Conservation (phyloP, 2,329 filamentous ascomycete genomes). For the Hyphodiscus sp. region DNA sequence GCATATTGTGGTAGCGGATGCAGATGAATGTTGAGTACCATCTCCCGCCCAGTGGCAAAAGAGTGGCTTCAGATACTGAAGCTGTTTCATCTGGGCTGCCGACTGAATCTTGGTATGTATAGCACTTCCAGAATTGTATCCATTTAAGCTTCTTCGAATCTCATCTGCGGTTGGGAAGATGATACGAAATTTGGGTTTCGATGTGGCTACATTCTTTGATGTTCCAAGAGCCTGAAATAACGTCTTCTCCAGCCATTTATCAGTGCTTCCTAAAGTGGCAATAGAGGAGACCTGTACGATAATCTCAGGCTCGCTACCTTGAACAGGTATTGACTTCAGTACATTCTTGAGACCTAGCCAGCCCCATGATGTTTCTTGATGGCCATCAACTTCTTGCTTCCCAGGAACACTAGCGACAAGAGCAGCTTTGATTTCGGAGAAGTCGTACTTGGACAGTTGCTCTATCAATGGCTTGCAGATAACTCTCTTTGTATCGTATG, state of each 20-base stretch:
- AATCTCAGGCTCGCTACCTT: slow-evolving; percentile 38
- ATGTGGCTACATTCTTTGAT: slow-evolving; percentile 20
- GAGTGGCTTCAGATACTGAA: slow-evolving; percentile 63
- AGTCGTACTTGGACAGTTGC: slow-evolving; percentile 59
- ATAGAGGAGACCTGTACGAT: slow-evolving; percentile 72
- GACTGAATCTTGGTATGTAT: slow-evolving; percentile 78
- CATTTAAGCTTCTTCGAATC: slow-evolving; percentile 68
- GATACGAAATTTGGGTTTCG: slow-evolving; percentile 54
- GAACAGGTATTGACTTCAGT: slow-evolving; percentile 47
- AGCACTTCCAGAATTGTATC: slow-evolving; percentile 69
- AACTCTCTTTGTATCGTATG: slow-evolving; percentile 55
- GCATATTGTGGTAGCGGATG: slow-evolving; percentile 17
- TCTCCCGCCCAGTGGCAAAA: slow-evolving; percentile 74
- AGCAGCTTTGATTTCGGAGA: slow-evolving; percentile 59
- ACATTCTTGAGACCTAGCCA: slow-evolving; percentile 63
- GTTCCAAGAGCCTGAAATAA: slow-evolving; percentile 46
- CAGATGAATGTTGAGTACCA: slow-evolving; percentile 17
- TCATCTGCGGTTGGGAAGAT: slow-evolving; percentile 78
- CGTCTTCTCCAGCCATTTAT: slow-evolving; percentile 65
- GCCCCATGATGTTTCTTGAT: slow-evolving; percentile 61
- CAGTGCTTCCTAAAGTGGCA: slow-evolving; percentile 64
- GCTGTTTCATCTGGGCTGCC: slow-evolving; percentile 63
- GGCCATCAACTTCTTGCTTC: slow-evolving; percentile 44
- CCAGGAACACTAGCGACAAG: slow-evolving; percentile 77
- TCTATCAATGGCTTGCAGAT: slow-evolving; percentile 50